These are phyloP conservation scores for slime mould (Dictyostelium discoideum) DNA, from an alignment of 78 protist genomes.

Conservation along the genomic window DNA sequence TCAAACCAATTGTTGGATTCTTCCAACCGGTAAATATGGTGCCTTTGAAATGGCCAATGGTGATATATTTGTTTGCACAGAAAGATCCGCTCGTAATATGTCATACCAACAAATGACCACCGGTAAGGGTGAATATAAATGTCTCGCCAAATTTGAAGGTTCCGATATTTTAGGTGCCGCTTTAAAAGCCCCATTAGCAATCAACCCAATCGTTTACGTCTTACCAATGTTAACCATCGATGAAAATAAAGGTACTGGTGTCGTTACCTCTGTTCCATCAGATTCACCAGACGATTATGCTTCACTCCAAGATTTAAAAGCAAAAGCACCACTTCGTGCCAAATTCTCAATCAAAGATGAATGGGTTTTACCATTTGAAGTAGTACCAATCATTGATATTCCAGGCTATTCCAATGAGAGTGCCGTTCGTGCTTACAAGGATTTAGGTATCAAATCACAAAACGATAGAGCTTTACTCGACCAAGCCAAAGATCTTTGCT, in stretches of 20 bases:
- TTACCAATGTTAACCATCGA: slow-evolving; percentile 97
- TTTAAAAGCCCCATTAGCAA: slow-evolving; percentile 92
- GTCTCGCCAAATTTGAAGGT: slow-evolving; percentile 87
- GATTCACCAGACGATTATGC: slow-evolving; percentile 99
- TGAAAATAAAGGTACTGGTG: slow-evolving; percentile 96
- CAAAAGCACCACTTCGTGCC: slow-evolving; percentile 89
- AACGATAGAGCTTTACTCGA: slow-evolving; percentile 91
- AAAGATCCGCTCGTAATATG: slow-evolving; percentile 93
- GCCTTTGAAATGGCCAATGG: slow-evolving; percentile 87
- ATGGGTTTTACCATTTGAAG: slow-evolving; percentile 92
- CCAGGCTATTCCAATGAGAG: slow-evolving; percentile 83
- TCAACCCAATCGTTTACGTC: slow-evolving; percentile 87
- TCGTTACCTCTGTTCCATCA: slow-evolving; percentile 97
- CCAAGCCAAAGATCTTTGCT: slow-evolving; percentile 94
- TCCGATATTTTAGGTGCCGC: slow-evolving; percentile 93
- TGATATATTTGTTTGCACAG: slow-evolving; percentile 90
- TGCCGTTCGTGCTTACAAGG: slow-evolving; percentile 92
- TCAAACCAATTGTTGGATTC: slow-evolving; percentile 99
- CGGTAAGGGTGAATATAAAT: slow-evolving; percentile 74
- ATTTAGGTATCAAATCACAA: slow-evolving; percentile 91
- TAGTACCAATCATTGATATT: slow-evolving; percentile 93
- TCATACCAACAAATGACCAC: slow-evolving; percentile 91
- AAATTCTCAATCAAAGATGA: slow-evolving; percentile 91
- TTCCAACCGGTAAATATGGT: slow-evolving; percentile 96
- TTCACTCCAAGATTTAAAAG: slow-evolving; percentile 93